Evolutionary conservation across 2,329 filamentous ascomycete genomes (phyloP).

Genomic region (Chrysoporthe deuterocubensis): DNA sequence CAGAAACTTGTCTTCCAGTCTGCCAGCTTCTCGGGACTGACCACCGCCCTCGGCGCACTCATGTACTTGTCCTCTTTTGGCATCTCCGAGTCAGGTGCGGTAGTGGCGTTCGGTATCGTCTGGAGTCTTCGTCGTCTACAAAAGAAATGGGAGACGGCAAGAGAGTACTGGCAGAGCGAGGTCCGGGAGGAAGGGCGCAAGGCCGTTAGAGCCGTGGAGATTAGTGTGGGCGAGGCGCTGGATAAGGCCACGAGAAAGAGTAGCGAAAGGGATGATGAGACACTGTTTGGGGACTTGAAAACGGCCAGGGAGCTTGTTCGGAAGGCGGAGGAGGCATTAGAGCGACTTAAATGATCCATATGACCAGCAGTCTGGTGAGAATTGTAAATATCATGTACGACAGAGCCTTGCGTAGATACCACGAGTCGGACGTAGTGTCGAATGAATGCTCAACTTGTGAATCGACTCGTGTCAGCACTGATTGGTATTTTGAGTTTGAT

Average conservation of each 20-base stretch:
- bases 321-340: constrained; percentile 54
- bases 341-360: constrained; percentile 47
- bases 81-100: constrained; percentile 64
- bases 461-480: constrained; percentile 25
- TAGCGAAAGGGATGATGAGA: constrained; percentile 31
- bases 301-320: constrained; percentile 50
- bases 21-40: constrained; percentile 70
- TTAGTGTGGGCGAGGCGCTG: constrained; percentile 54
- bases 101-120: constrained; percentile 63
- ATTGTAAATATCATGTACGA: constrained; percentile 31
- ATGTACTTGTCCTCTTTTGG: constrained; percentile 61
- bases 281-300: constrained; percentile 41
- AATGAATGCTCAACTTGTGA: constrained; percentile 11
- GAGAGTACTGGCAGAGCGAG: constrained; percentile 66
- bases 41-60: constrained; percentile 57
- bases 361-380: neutral
- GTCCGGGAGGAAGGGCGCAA: constrained; percentile 70
- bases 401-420: constrained; percentile 26
- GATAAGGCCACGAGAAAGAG: constrained; percentile 35
- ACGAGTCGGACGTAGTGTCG: neutral
- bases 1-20: constrained; percentile 78
- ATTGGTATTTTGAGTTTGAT: constrained; percentile 27
- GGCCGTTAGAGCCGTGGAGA: constrained; percentile 61
- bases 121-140: constrained; percentile 65
- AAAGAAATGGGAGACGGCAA: constrained; percentile 64